Base-by-base conservation (phyloP, 257 asterid species). In the Lycium barbarum region DNA sequence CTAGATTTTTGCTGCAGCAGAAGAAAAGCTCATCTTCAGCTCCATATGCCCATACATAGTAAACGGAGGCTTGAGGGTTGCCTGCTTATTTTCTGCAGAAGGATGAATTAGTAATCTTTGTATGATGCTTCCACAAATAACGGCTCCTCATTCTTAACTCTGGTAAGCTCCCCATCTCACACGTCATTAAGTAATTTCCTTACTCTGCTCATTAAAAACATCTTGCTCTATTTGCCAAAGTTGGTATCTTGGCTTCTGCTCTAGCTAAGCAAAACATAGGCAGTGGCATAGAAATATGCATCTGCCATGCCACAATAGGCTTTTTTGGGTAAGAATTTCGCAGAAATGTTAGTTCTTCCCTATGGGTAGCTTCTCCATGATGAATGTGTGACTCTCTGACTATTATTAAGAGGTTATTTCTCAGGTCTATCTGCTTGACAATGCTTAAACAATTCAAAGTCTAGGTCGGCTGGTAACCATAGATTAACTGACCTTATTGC, bases 1-100 rank as follows among this genome's bases (percentile, higher is more conserved):
- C 61, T 73, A 8, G 80, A 20, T 12, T n/a, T 73, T 73, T 73
- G 6, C 59, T 2, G 43, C 80, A 73, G 80, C 43, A 20, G 61
- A 20, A 20, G 11, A n/a, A 45, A 45, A 2, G 58, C 11, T 73
- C 58, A 73, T 47, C 80, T n/a, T 73, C 80, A n/a, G 59, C 80
- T 73, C 17, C 6, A 47, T 10, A 12, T 73, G 22, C 57, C 35
- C 76, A 36, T 70, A 40, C n/a, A 73, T 47, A 11, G 59, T 47
- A 73, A 73, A 47, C 58, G 17, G 59, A 73, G 61, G 58, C 80
- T 20, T 12, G 35, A 47, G 38, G 80, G 54, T 13, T 73, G 80
- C 40, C 61, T 73, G 36, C 59, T 2, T 26, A 6, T 73, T 73
- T 73, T 20, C 61, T 5, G 61, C 55, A 72, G 58, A 72, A 3